phyloP scores from a whole-genome alignment of 805 yeast genomes.

The Brettanomyces anomalus region DNA sequence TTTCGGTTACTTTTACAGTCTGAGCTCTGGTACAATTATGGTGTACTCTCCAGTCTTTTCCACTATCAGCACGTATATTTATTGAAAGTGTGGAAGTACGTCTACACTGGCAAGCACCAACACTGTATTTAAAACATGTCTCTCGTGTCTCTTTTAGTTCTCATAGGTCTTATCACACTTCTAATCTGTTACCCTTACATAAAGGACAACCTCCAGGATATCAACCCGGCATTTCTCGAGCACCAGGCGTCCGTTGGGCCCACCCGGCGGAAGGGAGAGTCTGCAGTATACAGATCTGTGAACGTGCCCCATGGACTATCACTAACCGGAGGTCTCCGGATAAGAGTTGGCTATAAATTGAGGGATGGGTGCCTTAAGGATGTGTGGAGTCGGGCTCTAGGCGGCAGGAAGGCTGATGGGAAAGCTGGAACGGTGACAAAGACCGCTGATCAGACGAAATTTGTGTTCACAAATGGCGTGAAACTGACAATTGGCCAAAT shows the following conservation, averaged over 20 bases:
- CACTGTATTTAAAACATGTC: not conserved
- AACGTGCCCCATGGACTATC: conserved; percentile 67
- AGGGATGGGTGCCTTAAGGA: conserved; percentile 73
- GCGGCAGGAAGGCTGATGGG: conserved; percentile 2
- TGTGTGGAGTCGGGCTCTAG: conserved; percentile 49
- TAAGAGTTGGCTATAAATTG: conserved; percentile 53
- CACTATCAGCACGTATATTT: no score
- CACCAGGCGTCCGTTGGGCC: conserved; percentile 61
- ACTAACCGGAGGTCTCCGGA: conserved; percentile 57
- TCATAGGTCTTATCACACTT: not conserved
- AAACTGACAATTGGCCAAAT: conserved; percentile 8
- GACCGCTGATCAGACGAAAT: conserved; percentile 3
- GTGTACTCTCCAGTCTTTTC: no score
- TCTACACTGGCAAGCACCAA: no score
- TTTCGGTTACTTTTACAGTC: no score
- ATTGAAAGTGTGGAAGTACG: no score
- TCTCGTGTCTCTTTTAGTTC: conserved; percentile 1
- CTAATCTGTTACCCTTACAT: conserved; percentile 18
- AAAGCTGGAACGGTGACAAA: conserved; percentile 9
- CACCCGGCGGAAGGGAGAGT: conserved; percentile 57
- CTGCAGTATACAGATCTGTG: conserved; percentile 69
- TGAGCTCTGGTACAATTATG: no score
- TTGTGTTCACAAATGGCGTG: conserved; percentile 1
- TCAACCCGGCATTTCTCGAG: conserved; percentile 45
- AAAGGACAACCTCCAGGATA: conserved; percentile 37